Base-by-base conservation (phyloP, 1,284 basidiomycete genomes). In the Ceratobasidium sp. region DNA sequence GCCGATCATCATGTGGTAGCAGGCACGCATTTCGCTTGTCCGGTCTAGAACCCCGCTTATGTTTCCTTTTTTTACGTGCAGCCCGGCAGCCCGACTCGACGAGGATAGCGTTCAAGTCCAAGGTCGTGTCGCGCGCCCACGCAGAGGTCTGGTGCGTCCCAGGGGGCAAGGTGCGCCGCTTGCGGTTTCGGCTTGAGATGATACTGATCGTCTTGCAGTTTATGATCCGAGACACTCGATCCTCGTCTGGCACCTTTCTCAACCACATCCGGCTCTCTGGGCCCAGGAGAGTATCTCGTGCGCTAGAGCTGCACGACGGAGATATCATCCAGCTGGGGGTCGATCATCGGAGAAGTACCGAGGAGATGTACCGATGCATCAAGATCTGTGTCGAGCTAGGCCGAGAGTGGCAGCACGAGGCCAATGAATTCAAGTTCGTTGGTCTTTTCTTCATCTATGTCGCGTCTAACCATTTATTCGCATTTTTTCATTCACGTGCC, bases 311-410 rank as follows among this genome's bases (percentile, higher is more conserved):
- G 81, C 95, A 94, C 84, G 97, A 99, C 79, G 97, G 97, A 0
- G 97, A 99, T 84, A 90, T 99, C 19, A 85, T 99, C 7, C 97
- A 99, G 85, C 90, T 99, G 0, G 97, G 97, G 0, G 96, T 99
- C 43, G 98, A 99, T 83, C 99, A 98, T 84, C 97, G 99, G 84
- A 97, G 97, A 37, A 97, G 97, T 0, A 91, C 94, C 4, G 97
- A 99, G 85, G 97, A 99, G 84, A 96, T 98, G 78, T 99, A 98
- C 85, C 95, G 98, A 84, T 96, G 95, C 80, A 96, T 99, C 79
- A 99, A 98, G 89, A 98, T 99, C 84, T 89, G 95, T 78, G 89
- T 99, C 76, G 97, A 99, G 85, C 86, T 96, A 62, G 87, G 95
- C 0, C 86, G 95, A 76, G 95, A 96, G 82, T 98, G 96, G 95